A percentile compares a stretch with the other conserved stretches of the same genome.
Evolutionary conservation across 2,329 filamentous ascomycete genomes (phyloP).

Genomic region (Kalmusia sp.): DNA sequence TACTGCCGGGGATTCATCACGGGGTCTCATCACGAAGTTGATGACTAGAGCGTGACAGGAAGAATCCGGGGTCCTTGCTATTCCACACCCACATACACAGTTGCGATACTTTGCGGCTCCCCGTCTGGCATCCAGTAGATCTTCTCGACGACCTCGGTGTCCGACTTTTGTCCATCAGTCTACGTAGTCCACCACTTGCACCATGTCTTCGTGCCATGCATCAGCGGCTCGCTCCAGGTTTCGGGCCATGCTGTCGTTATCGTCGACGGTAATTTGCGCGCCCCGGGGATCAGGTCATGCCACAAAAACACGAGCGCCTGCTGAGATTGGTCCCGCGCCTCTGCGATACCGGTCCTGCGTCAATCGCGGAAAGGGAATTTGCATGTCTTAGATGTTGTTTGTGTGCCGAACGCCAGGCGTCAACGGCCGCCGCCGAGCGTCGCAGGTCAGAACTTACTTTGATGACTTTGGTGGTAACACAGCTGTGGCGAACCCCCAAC

Average conservation of each 20-base stretch:
- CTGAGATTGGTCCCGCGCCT: background rate
- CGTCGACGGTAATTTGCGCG: background rate
- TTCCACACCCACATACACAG: background rate
- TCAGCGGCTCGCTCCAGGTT: background rate
- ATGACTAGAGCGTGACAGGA: background rate
- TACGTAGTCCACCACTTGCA: background rate
- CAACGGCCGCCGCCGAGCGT: constrained; percentile 8
- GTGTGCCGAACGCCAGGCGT: constrained; percentile 9
- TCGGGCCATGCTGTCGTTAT: background rate
- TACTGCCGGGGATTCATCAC: too few relatives aligned
- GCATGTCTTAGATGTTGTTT: background rate
- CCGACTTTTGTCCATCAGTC: background rate
- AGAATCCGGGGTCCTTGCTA: background rate
- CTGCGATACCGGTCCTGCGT: constrained; percentile 2
- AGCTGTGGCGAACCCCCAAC: constrained; percentile 13
- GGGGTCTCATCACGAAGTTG: background rate
- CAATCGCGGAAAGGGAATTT: constrained; percentile 1
- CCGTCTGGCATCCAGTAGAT: background rate
- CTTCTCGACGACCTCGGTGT: constrained; percentile 4
- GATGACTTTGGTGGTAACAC: background rate
- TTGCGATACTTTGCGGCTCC: constrained; percentile 11
- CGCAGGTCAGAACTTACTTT: background rate
- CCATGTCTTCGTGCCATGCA: background rate
- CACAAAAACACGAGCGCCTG: background rate
- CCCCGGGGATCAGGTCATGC: background rate